Conservation (phyloP, 176 grass and related monocot species). For the Bromus sterilis region DNA sequence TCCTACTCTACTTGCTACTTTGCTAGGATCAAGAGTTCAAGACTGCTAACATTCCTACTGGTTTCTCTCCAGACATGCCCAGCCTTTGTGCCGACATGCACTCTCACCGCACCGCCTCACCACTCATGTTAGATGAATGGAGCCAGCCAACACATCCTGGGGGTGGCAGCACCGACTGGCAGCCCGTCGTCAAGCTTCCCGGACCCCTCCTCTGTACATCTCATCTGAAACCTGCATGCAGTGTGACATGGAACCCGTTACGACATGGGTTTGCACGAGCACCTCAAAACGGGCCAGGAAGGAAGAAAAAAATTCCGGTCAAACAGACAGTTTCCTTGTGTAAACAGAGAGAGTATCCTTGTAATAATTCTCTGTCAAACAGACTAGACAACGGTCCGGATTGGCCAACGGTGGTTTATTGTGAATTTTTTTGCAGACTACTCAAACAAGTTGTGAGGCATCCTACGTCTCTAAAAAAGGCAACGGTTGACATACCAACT, state of each 20-base stretch:
- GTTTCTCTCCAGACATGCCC: too few species aligned
- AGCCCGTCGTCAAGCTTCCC: too few species aligned
- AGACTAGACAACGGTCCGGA: not conserved
- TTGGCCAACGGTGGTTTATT: not conserved
- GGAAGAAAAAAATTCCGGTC: not conserved
- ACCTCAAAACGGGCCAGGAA: not conserved
- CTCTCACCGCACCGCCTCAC: not conserved
- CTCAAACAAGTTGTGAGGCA: not conserved
- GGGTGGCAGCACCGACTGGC: too few species aligned
- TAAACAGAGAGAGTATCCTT: not conserved
- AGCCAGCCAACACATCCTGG: not conserved
- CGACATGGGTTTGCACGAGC: not conserved
- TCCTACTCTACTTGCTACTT: not conserved
- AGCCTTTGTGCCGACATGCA: too few species aligned
- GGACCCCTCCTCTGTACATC: not conserved
- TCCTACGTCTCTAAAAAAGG: not conserved
- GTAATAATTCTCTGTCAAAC: not conserved
- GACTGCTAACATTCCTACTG: not conserved
- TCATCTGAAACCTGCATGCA: not conserved
- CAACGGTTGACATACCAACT: not conserved
- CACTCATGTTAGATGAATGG: not conserved
- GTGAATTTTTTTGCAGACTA: not conserved
- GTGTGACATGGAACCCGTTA: not conserved
- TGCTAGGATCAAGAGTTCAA: too few species aligned
- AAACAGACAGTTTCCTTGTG: too few species aligned